A percentile compares a stretch with the other conserved stretches of the same genome.
These are phyloP conservation scores for Conticribra weissflogii DNA, from an alignment of 108 stramenopile genomes.

Conservation along the genomic window DNA sequence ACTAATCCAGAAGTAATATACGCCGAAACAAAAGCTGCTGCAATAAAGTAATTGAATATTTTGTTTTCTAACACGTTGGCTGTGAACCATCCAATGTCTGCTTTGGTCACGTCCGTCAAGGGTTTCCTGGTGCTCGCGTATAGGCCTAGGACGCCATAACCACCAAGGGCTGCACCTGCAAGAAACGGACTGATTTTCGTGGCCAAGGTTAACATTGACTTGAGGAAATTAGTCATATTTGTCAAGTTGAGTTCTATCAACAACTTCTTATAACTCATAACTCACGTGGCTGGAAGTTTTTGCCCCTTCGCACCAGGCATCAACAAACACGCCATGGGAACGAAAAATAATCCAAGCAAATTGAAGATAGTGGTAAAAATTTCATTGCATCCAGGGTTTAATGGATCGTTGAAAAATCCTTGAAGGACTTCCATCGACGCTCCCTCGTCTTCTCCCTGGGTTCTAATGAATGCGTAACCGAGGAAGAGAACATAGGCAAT, in stretches of 20 bases:
- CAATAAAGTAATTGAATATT: conserved; percentile 42
- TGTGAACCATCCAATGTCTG: conserved; percentile 68
- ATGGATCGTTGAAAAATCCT: conserved; percentile 57
- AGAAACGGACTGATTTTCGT: conserved; percentile 70
- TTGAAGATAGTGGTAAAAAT: conserved; percentile 71
- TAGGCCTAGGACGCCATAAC: conserved; percentile 59
- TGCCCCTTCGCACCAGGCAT: conserved; percentile 55
- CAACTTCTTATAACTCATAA: no score
- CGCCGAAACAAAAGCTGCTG: conserved; percentile 12
- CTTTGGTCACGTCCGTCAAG: conserved; percentile 8
- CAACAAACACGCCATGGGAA: conserved; percentile 60
- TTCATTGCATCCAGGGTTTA: conserved; percentile 61
- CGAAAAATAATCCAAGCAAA: conserved; percentile 52
- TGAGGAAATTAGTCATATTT: no score
- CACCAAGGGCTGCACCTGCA: conserved; percentile 38
- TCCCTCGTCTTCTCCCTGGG: conserved; percentile 24
- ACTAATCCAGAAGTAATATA: conserved; percentile 31
- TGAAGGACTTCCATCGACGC: conserved; percentile 52
- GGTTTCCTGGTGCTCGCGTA: conserved; percentile 63
- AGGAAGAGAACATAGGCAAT: conserved; percentile 47
- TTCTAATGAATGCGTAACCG: conserved; percentile 26
- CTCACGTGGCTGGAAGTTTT: conserved; percentile 45
- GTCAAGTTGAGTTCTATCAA: no score
- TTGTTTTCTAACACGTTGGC: conserved; percentile 71
- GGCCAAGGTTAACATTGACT: no score